Base-by-base conservation (phyloP, 2,329 filamentous ascomycete species). In the Botrytis deweyae region DNA sequence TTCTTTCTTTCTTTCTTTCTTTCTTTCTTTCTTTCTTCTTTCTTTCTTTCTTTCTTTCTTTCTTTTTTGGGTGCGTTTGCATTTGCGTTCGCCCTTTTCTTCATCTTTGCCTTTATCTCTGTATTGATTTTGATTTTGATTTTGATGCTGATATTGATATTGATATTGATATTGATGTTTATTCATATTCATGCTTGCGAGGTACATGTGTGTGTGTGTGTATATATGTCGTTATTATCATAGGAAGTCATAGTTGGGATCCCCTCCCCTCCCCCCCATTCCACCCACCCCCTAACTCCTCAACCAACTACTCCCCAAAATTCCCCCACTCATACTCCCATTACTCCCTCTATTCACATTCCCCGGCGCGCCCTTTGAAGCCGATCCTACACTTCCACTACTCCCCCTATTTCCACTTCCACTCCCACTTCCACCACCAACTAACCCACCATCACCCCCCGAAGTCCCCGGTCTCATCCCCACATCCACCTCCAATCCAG, bases 261-360 rank as follows among this genome's bases (percentile, higher is more conserved):
- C 14, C 14, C 14, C 4, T 16, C 42, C 42, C 42, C 22, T 38
- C 22, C 3, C 22, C 22, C 36, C 22, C 7, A n/a, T 8, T n/a
- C 25, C 16, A 16, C n/a, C 22, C 33, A 14, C 10, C 22, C 40
- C 82, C 77, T 42, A 85, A 77, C 79, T 94, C 88, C 46, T 92
- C 88, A 44, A 90, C 89, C 76, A 81, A 74, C 33, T 82, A 82
- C 72, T 81, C 79, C 64, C 76, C 76, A 64, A 76, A 78, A 5
- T 75, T 73, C 4, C 72, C 77, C 44, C 68, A 88, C 46, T 91
- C 88, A 40, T 90, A 88, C 76, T 81, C 75, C 29, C 82, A 82
- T 73, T 81, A 40, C 66, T 29, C 66, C 66, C 40, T 40, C 46
- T 16, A 40, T 44, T 44, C 62, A 4, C 14, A 29, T 18, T 58